Evolutionary conservation across 306 rosid species (phyloP).

Genomic region (Mucuna pruriens): DNA sequence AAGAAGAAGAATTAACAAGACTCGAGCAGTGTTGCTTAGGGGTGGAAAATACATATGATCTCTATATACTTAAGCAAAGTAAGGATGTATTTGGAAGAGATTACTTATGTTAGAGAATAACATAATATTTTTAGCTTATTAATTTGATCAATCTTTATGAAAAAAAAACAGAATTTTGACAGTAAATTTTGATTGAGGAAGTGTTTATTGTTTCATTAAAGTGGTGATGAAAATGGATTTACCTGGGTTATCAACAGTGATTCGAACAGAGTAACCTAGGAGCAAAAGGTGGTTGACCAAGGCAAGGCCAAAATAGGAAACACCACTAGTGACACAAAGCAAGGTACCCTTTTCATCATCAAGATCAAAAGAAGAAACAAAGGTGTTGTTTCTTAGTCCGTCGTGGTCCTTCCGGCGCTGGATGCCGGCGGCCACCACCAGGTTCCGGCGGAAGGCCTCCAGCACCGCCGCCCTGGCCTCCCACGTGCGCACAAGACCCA

Average conservation of each 20-base stretch:
- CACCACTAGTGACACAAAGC: slow-evolving; percentile 88
- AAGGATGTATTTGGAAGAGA: neutral
- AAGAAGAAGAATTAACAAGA: neutral
- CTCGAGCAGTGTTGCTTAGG: too few species aligned
- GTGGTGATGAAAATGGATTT: neutral
- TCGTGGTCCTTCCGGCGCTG: slow-evolving; percentile 60
- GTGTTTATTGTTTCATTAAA: neutral
- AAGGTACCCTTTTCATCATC: slow-evolving; percentile 46
- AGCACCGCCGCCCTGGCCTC: slow-evolving; percentile 55
- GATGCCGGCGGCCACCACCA: slow-evolving; percentile 51
- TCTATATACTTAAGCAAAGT: neutral
- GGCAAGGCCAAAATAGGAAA: slow-evolving; percentile 78
- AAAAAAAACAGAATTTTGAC: neutral
- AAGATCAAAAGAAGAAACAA: slow-evolving; percentile 1
- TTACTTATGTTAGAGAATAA: neutral
- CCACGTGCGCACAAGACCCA: slow-evolving; percentile 66
- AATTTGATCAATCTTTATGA: neutral
- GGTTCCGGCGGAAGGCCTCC: slow-evolving; percentile 56
- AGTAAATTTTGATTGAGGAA: neutral
- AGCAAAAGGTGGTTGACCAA: slow-evolving; percentile 66
- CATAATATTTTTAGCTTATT: neutral
- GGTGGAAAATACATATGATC: too few species aligned
- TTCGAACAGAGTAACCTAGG: slow-evolving; percentile 78
- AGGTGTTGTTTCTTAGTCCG: slow-evolving; percentile 6
- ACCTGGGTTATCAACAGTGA: slow-evolving; percentile 68